Percentiles rank a stretch among this genome's conserved stretches.
These are phyloP conservation scores for Castanopsis chinensis DNA, from an alignment of 306 rosid genomes.

Conservation along the genomic window DNA sequence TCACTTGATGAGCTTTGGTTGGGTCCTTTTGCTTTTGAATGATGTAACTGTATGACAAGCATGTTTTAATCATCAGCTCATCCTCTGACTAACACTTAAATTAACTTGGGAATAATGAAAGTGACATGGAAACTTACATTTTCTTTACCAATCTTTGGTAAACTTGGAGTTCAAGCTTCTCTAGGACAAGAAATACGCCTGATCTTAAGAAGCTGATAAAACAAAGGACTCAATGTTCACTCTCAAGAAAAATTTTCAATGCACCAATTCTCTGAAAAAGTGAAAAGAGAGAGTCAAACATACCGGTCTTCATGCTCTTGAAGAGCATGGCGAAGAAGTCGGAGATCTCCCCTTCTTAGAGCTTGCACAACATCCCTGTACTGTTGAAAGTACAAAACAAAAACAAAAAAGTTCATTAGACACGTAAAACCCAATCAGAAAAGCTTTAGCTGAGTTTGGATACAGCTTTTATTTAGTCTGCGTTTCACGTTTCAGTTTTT, in stretches of 20 bases:
- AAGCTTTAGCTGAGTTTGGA: too few relatives aligned
- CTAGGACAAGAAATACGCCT: constrained; percentile 95
- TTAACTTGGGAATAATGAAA: constrained; percentile 1
- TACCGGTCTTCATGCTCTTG: constrained; percentile 86
- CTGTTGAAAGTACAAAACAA: constrained; percentile 41
- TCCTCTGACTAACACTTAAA: neutral
- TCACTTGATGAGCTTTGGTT: constrained; percentile 87
- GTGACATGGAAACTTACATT: constrained; percentile 51
- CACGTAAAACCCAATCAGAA: neutral
- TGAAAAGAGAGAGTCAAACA: neutral
- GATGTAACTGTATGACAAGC: constrained; percentile 50
- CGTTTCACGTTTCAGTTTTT: too few relatives aligned
- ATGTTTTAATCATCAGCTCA: constrained; percentile 15
- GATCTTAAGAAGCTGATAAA: constrained; percentile 82
- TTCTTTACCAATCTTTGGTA: constrained; percentile 94
- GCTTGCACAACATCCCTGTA: constrained; percentile 70
- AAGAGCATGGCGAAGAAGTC: constrained; percentile 83
- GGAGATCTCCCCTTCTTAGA: constrained; percentile 88
- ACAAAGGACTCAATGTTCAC: constrained; percentile 15
- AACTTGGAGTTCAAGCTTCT: constrained; percentile 95
- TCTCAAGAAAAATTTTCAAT: constrained; percentile 8
- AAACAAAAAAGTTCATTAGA: constrained; percentile 6
- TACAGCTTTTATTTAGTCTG: too few relatives aligned
- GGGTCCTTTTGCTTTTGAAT: constrained; percentile 95
- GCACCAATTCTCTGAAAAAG: constrained; percentile 1